Evolutionary conservation across 2,329 filamentous ascomycete species (phyloP).

Genomic region (Coniochaeta prunicola): DNA sequence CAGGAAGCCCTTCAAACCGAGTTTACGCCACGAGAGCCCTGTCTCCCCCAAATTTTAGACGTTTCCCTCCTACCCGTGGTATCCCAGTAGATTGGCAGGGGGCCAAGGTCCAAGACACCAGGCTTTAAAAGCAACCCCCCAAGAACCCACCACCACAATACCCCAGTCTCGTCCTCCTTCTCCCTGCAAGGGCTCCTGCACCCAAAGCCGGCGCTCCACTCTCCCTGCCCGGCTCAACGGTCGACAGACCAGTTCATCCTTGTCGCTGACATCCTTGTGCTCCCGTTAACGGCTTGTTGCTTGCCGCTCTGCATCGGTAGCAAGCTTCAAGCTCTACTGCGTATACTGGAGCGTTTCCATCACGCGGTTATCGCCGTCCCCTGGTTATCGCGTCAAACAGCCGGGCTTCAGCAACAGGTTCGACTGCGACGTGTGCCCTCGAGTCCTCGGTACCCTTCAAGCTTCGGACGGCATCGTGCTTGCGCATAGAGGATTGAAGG

Average conservation of each 20-base stretch:
- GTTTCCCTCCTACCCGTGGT: conserved; percentile 11
- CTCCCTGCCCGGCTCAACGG: conserved; percentile 2
- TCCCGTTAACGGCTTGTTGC: neutral
- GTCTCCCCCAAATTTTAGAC: conserved; percentile 12
- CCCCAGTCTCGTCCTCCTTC: conserved; percentile 5
- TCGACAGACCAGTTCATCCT: conserved; percentile 1
- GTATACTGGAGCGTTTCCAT: neutral
- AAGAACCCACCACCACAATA: conserved; percentile 8
- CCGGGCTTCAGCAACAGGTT: neutral
- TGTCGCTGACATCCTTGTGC: neutral
- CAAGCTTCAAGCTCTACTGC: neutral
- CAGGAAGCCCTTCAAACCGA: conserved; percentile 1
- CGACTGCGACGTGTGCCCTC: neutral
- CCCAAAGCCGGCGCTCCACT: conserved; percentile 6
- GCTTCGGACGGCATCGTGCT: neutral
- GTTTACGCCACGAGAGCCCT: conserved; percentile 9
- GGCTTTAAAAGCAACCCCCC: conserved; percentile 9
- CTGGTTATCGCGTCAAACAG: neutral
- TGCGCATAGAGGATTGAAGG: neutral
- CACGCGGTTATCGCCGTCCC: neutral
- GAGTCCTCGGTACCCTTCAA: neutral
- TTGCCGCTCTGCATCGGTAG: neutral
- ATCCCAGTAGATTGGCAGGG: conserved; percentile 14
- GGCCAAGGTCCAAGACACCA: conserved; percentile 10
- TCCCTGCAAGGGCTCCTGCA: conserved; percentile 6